These are phyloP conservation scores for Penicillium sp. DNA, from an alignment of 2,329 filamentous ascomycete genomes.

Conservation along the genomic window DNA sequence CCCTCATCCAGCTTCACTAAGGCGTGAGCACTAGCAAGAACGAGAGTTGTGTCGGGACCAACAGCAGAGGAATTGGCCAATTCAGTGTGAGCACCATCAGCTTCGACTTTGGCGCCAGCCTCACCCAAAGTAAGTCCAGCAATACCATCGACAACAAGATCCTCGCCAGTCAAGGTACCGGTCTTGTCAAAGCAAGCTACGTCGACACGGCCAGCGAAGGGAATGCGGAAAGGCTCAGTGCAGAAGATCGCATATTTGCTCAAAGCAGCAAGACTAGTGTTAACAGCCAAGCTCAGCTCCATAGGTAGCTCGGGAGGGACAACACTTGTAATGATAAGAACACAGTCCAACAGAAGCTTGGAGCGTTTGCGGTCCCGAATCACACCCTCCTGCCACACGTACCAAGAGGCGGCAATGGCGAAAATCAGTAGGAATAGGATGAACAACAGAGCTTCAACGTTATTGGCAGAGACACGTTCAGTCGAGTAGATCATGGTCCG, in stretches of 20 bases:
- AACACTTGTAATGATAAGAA: conserved; percentile 96
- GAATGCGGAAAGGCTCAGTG: conserved; percentile 97
- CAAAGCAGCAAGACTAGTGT: conserved; percentile 90
- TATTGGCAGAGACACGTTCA: conserved; percentile 97
- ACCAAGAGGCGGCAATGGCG: conserved; percentile 96
- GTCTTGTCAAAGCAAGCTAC: conserved; percentile 99
- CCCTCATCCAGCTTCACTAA: conserved; percentile 95
- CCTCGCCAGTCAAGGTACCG: conserved; percentile 92
- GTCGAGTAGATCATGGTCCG: conserved; percentile 99
- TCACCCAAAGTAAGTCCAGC: conserved; percentile 79
- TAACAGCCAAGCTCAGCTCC: conserved; percentile 96
- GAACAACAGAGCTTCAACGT: conserved; percentile 92
- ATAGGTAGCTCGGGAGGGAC: conserved; percentile 98
- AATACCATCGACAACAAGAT: conserved; percentile 94
- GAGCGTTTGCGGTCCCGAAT: conserved; percentile 92
- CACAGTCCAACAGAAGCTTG: conserved; percentile 93
- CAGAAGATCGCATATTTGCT: conserved; percentile 98
- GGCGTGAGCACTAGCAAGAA: conserved; percentile 91
- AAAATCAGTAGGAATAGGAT: conserved; percentile 96
- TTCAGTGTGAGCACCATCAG: conserved; percentile 78
- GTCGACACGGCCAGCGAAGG: conserved; percentile 91
- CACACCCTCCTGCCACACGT: conserved; percentile 97
- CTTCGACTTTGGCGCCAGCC: conserved; percentile 64
- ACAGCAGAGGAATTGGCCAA: conserved; percentile 70
- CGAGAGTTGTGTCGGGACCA: conserved; percentile 80